phyloP scores from a whole-genome alignment of 108 stramenopile genomes.

The Conticribra guillardii region DNA sequence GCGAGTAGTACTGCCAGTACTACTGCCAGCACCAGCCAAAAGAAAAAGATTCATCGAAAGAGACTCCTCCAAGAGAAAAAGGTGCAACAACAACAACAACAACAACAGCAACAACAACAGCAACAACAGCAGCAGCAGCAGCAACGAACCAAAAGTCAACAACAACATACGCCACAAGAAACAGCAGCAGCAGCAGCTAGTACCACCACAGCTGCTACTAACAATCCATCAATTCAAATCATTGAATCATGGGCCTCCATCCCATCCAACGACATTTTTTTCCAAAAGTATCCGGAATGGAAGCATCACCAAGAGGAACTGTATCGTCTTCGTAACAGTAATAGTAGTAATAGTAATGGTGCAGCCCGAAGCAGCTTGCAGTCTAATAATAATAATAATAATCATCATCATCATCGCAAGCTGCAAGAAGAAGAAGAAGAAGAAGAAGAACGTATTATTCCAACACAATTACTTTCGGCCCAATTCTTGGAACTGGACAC shows the following conservation, averaged over 20 bases:
- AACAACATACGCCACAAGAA: not conserved
- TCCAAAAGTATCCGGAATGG: constrained; percentile 36
- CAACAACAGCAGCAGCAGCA: not conserved
- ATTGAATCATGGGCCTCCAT: constrained; percentile 30
- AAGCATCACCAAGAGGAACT: constrained; percentile 31
- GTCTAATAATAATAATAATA: not conserved
- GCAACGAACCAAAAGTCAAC: too few relatives aligned
- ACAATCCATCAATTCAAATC: not conserved
- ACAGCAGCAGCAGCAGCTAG: not conserved
- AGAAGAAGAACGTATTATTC: not conserved
- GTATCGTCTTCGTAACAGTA: constrained; percentile 22
- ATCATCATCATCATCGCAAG: not conserved
- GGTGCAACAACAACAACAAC: too few relatives aligned
- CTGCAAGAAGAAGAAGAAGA: not conserved
- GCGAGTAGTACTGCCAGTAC: too few relatives aligned
- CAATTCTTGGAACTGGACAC: constrained; percentile 53
- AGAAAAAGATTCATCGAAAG: too few relatives aligned
- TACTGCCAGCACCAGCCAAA: too few relatives aligned
- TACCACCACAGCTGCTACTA: not conserved
- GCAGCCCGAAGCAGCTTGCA: not conserved
- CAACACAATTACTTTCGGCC: constrained; percentile 33
- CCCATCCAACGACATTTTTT: constrained; percentile 46
- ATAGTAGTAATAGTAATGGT: not conserved
- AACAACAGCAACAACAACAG: not conserved
- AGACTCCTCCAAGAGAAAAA: too few relatives aligned